phyloP scores from a whole-genome alignment of 1,139 yeast genomes.

The Candida sanyaensis region DNA sequence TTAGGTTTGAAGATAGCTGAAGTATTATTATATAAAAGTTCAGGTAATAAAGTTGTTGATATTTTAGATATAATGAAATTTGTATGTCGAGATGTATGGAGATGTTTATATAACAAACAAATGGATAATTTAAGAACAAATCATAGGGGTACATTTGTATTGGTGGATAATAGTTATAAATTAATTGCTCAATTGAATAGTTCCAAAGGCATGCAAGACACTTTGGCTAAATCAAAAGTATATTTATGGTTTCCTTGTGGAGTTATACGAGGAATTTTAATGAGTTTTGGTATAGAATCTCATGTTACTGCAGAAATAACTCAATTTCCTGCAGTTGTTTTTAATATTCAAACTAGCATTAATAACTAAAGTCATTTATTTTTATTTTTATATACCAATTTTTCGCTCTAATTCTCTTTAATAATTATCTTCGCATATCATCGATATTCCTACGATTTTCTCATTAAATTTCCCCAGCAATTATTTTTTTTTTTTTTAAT shows the following conservation, averaged over 20 bases:
- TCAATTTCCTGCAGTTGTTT: constrained; percentile 66
- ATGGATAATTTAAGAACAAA: constrained; percentile 91
- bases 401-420: no score
- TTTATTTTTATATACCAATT: not conserved
- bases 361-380: constrained; percentile 12
- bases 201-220: constrained; percentile 47
- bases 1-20: constrained; percentile 79
- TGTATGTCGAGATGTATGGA: constrained; percentile 92
- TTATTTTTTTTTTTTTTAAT: no score
- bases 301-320: constrained; percentile 68
- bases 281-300: constrained; percentile 69
- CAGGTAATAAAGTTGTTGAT: constrained; percentile 54
- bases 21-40: constrained; percentile 56
- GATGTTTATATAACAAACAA: constrained; percentile 73
- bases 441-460: no score
- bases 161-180: constrained; percentile 67
- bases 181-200: constrained; percentile 59
- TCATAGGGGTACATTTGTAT: constrained; percentile 83
- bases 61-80: constrained; percentile 85
- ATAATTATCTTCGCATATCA: no score
- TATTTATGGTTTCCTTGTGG: constrained; percentile 86
- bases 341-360: constrained; percentile 65
- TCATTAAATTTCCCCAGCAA: no score
- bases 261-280: constrained; percentile 74
- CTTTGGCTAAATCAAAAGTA: constrained; percentile 48